Percentiles rank a stretch among this genome's conserved stretches.
phyloP scores from a whole-genome alignment of 805 yeast species.

The Candida maltosa region DNA sequence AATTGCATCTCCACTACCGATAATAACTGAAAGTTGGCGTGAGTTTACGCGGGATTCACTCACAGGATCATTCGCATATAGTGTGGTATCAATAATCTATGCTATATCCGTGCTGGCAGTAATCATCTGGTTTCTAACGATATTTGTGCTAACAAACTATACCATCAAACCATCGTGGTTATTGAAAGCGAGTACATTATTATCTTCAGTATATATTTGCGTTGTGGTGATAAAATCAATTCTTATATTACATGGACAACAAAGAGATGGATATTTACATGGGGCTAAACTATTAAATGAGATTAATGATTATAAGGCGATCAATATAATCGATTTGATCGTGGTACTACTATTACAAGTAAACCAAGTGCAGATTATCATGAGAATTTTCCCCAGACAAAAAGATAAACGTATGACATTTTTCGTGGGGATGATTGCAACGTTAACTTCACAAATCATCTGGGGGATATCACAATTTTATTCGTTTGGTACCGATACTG shows the following conservation, averaged over 20 bases:
- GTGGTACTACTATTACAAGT: constrained; percentile 57
- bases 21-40: constrained; percentile 48
- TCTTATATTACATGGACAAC: constrained; percentile 45
- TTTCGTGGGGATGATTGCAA: constrained; percentile 52
- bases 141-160: constrained; percentile 62
- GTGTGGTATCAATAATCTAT: constrained; percentile 60
- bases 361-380: constrained; percentile 69
- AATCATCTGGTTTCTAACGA: constrained; percentile 58
- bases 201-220: constrained; percentile 55
- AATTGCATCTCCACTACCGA: constrained; percentile 36
- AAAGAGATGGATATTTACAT: constrained; percentile 36
- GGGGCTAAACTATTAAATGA: constrained; percentile 43
- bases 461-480: constrained; percentile 68
- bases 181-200: constrained; percentile 45
- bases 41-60: constrained; percentile 28
- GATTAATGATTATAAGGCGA: constrained; percentile 41
- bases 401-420: constrained; percentile 65
- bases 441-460: constrained; percentile 54
- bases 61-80: constrained; percentile 47
- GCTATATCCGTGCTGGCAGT: constrained; percentile 64
- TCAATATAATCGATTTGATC: constrained; percentile 56
- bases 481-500: constrained; percentile 32
- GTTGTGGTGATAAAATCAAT: constrained; percentile 49
- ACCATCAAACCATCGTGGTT: constrained; percentile 58
- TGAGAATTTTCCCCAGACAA: constrained; percentile 63